These are phyloP conservation scores for Colletotrichum shisoi DNA, from an alignment of 2,329 filamentous ascomycete genomes.

Conservation along the genomic window DNA sequence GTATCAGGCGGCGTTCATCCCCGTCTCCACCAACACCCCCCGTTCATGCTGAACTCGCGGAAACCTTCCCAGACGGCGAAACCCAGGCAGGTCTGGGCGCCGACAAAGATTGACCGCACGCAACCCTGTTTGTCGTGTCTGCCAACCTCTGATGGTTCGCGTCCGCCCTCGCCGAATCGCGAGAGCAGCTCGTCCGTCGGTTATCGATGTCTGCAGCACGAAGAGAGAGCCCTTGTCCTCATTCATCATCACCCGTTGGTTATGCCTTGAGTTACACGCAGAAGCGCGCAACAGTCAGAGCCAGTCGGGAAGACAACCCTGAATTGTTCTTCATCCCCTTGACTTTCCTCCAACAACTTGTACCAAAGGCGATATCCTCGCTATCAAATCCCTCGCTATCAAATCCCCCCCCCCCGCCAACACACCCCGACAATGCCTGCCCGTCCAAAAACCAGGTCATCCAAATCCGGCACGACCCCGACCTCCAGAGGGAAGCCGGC, in stretches of 20 bases:
- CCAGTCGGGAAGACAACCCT: conserved; percentile 19
- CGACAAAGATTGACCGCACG: conserved; percentile 2
- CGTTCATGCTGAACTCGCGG: conserved; percentile 10
- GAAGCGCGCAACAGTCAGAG: not conserved
- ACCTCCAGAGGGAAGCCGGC: not conserved
- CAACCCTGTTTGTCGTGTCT: conserved; percentile 1
- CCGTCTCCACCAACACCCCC: conserved; percentile 21
- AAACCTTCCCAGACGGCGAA: conserved; percentile 23
- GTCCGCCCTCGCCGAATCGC: not conserved
- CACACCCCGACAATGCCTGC: conserved; percentile 12
- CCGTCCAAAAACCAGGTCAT: not conserved
- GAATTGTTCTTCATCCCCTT: not conserved
- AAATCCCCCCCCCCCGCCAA: not conserved
- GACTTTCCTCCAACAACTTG: not conserved
- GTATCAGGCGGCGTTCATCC: not conserved
- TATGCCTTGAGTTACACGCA: conserved; percentile 6
- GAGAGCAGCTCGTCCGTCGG: not conserved
- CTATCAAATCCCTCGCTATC: too few relatives aligned
- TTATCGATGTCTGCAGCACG: not conserved
- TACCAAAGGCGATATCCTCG: not conserved
- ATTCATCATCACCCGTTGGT: not conserved
- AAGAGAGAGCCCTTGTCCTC: not conserved
- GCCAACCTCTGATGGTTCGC: not conserved
- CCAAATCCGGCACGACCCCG: conserved; percentile 1
- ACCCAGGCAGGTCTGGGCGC: too few relatives aligned